A percentile compares a stretch with the other conserved stretches of the same genome.
phyloP scores from a whole-genome alignment of 2,329 filamentous ascomycete genomes.

The Decorospora gaudefroyi region DNA sequence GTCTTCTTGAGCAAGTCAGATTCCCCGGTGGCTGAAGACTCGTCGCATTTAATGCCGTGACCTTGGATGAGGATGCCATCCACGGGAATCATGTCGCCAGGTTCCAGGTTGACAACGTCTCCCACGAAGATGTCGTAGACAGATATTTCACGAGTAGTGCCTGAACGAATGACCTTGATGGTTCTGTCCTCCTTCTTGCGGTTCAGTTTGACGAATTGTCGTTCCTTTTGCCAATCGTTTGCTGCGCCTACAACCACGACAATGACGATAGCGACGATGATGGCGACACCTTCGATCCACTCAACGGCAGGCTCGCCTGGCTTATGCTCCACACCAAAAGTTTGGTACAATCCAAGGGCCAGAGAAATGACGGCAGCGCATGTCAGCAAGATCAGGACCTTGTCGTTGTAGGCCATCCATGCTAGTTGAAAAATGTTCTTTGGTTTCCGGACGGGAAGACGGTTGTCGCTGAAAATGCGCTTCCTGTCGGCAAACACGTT shows the following conservation, averaged over 20 bases:
- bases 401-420: slow-evolving; percentile 84
- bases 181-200: slow-evolving; percentile 76
- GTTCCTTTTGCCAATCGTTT: slow-evolving; percentile 82
- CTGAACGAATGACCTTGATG: slow-evolving; percentile 77
- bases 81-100: slow-evolving; percentile 71
- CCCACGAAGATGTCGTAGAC: slow-evolving; percentile 70
- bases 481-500: slow-evolving; percentile 64
- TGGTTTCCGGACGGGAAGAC: slow-evolving; percentile 69
- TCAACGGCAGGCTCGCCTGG: slow-evolving; percentile 63
- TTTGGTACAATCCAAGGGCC: slow-evolving; percentile 74
- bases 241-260: slow-evolving; percentile 77
- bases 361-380: slow-evolving; percentile 74
- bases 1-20: slow-evolving; percentile 73
- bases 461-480: slow-evolving; percentile 71
- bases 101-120: slow-evolving; percentile 71
- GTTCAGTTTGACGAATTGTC: slow-evolving; percentile 79
- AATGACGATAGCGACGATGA: slow-evolving; percentile 74
- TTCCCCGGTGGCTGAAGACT: slow-evolving; percentile 74
- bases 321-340: slow-evolving; percentile 62
- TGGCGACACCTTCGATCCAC: slow-evolving; percentile 82
- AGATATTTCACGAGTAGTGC: slow-evolving; percentile 66
- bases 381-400: slow-evolving; percentile 60
- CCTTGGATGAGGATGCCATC: slow-evolving; percentile 71
- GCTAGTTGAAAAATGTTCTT: slow-evolving; percentile 72
- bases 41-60: slow-evolving; percentile 70